Conservation (phyloP, 306 rosid genomes). For the Comarum palustre region DNA sequence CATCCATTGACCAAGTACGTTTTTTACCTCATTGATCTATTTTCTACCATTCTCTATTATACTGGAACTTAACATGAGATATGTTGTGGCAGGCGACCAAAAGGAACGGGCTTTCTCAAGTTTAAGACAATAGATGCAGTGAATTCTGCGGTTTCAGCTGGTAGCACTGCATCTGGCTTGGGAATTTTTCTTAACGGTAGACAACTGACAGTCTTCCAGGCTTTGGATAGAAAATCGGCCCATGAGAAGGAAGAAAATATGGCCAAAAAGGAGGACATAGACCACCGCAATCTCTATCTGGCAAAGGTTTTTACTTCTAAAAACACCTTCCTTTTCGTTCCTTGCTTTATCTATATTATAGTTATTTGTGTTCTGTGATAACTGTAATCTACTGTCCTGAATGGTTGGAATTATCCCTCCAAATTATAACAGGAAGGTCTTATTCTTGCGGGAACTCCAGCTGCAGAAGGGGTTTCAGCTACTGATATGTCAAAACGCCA, state of each 20-base stretch:
- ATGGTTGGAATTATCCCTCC: constrained; percentile 30
- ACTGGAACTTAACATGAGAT: not conserved
- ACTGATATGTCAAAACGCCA: constrained; percentile 79
- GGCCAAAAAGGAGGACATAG: constrained; percentile 62
- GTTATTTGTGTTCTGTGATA: not conserved
- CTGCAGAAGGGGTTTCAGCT: constrained; percentile 91
- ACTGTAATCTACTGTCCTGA: constrained; percentile 10
- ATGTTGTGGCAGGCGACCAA: constrained; percentile 73
- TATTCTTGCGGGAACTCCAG: constrained; percentile 82
- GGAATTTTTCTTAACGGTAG: constrained; percentile 80
- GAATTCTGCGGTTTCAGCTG: constrained; percentile 66
- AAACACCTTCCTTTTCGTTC: constrained; percentile 9
- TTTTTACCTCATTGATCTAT: not conserved
- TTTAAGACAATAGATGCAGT: constrained; percentile 75
- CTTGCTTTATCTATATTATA: constrained; percentile 3
- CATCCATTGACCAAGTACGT: constrained; percentile 84
- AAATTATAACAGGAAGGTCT: constrained; percentile 72
- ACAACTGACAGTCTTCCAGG: constrained; percentile 70
- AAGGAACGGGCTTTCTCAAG: constrained; percentile 91
- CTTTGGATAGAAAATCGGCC: constrained; percentile 89
- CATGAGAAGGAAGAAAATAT: constrained; percentile 73
- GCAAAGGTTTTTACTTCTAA: constrained; percentile 55
- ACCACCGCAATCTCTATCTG: constrained; percentile 81
- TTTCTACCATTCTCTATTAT: constrained; percentile 1
- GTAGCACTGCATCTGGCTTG: constrained; percentile 52